Evolutionary conservation across 495 filamentous ascomycete species (phyloP).

Genomic region (Aspergillus cavernicola): DNA sequence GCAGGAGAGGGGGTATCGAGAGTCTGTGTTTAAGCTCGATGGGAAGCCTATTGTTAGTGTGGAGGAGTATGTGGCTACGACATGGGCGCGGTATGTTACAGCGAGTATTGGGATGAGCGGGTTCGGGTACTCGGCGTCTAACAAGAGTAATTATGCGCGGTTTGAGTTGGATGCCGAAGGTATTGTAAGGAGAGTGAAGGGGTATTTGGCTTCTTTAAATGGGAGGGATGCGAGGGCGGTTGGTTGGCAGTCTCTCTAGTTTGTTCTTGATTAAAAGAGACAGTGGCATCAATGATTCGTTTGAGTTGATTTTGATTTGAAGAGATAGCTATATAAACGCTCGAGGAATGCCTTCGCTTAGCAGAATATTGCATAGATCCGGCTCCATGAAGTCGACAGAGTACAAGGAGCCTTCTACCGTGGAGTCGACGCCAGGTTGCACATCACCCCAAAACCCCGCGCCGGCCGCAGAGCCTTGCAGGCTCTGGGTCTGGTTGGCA

Average conservation of each 20-base stretch:
- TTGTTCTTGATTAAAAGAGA: neutral
- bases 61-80: slow-evolving; percentile 44
- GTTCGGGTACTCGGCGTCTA: slow-evolving; percentile 41
- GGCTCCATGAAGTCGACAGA: slow-evolving; percentile 1
- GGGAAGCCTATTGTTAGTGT: slow-evolving; percentile 35
- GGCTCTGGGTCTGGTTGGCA: neutral
- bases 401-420: neutral
- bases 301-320: no score
- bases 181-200: slow-evolving; percentile 30
- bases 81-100: slow-evolving; percentile 53
- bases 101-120: slow-evolving; percentile 38
- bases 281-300: neutral
- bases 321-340: neutral
- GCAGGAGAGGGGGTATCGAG: slow-evolving; percentile 38
- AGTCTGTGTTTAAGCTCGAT: slow-evolving; percentile 21
- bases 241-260: neutral
- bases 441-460: neutral
- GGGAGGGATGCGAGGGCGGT: neutral
- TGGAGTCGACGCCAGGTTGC: no score
- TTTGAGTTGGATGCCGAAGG: slow-evolving; percentile 39
- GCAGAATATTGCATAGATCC: slow-evolving; percentile 5
- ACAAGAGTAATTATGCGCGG: slow-evolving; percentile 34
- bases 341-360: slow-evolving; percentile 2
- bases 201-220: neutral
- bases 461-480: no score